These are phyloP conservation scores for Pulveroboletus sp. DNA, from an alignment of 768 basidiomycete species.

Conservation along the genomic window DNA sequence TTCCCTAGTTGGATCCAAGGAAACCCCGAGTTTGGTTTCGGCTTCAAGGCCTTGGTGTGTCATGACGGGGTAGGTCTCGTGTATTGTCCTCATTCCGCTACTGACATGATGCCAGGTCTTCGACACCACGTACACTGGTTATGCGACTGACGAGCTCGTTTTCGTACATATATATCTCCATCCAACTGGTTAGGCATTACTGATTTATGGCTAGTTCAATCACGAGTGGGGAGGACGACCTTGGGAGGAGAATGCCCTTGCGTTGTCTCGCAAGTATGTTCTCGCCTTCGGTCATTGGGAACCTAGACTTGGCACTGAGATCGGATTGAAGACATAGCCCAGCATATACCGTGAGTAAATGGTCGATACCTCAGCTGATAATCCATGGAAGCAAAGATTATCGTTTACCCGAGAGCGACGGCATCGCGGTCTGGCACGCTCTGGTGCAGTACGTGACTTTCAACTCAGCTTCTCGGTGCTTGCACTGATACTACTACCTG, in stretches of 20 bases:
- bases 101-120: slow-evolving; percentile 50
- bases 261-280: slow-evolving; percentile 54
- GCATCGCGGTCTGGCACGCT: slow-evolving; percentile 82
- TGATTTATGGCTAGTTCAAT: slow-evolving; percentile 57
- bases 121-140: slow-evolving; percentile 76
- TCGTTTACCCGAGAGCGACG: slow-evolving; percentile 81
- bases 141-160: slow-evolving; percentile 87
- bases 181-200: background rate
- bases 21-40: slow-evolving; percentile 83
- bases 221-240: slow-evolving; percentile 85
- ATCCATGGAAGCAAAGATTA: slow-evolving; percentile 91
- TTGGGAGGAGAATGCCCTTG: slow-evolving; percentile 61
- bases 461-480: background rate
- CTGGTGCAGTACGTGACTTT: slow-evolving; percentile 69
- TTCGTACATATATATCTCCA: slow-evolving; percentile 54
- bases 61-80: slow-evolving; percentile 77
- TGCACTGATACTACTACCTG: background rate
- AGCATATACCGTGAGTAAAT: slow-evolving; percentile 75
- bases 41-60: slow-evolving; percentile 88
- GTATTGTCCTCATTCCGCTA: background rate
- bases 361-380: slow-evolving; percentile 81
- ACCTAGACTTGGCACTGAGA: background rate
- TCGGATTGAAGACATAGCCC: slow-evolving; percentile 61
- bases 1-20: slow-evolving; percentile 86
- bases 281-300: background rate